These are phyloP conservation scores for Leucaena leucocephala DNA, from an alignment of 306 rosid genomes.

Conservation along the genomic window DNA sequence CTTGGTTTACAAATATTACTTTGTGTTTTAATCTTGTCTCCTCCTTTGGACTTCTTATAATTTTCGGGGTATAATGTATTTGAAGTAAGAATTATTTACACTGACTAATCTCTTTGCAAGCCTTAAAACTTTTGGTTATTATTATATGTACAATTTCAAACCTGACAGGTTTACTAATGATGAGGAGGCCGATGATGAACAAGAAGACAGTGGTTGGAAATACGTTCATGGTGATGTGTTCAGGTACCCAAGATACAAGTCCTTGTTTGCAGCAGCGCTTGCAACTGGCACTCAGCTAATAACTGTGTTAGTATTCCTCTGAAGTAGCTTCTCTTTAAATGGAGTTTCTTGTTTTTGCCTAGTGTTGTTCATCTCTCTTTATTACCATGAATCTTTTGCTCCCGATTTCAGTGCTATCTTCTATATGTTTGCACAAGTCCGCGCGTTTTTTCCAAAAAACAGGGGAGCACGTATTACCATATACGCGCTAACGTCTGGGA, in stretches of 20 bases:
- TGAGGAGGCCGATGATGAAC: constrained; percentile 50
- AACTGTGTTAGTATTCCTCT: constrained; percentile 45
- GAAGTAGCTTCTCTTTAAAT: background rate
- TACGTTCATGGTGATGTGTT: constrained; percentile 54
- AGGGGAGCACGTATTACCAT: constrained; percentile 54
- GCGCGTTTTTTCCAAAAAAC: constrained; percentile 59
- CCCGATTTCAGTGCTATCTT: constrained; percentile 49
- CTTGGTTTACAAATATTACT: constrained; percentile 58
- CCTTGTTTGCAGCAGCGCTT: constrained; percentile 53
- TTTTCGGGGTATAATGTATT: no score
- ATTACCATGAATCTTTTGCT: constrained; percentile 27
- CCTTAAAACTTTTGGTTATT: constrained; percentile 19
- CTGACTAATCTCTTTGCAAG: constrained; percentile 1
- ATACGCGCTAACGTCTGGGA: constrained; percentile 53
- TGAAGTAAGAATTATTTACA: constrained; percentile 42
- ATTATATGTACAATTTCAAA: background rate
- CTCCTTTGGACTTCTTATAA: constrained; percentile 47
- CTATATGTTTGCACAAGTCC: constrained; percentile 57
- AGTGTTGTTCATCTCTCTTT: constrained; percentile 26
- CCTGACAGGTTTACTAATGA: constrained; percentile 47
- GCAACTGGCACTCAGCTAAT: constrained; percentile 53
- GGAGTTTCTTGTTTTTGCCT: constrained; percentile 3
- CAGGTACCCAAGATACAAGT: constrained; percentile 48
- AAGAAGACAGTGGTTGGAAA: constrained; percentile 57
- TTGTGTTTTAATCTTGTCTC: constrained; percentile 54